Conservation (phyloP, 805 yeast genomes). For the Metschnikowia aberdeeniae region DNA sequence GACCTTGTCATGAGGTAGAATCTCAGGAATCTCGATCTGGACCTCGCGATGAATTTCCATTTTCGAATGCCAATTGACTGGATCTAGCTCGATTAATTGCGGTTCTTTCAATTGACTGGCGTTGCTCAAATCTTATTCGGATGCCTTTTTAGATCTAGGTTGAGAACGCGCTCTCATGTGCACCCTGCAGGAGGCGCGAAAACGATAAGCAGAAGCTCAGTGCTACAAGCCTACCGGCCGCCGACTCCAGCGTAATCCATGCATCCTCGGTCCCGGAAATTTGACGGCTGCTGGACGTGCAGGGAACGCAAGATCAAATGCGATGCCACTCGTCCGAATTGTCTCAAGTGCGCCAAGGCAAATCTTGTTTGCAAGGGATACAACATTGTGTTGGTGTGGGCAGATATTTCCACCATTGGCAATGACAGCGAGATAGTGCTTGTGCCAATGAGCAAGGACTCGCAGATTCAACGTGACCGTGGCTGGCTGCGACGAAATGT, state of each 20-base stretch:
- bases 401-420: constrained; percentile 35
- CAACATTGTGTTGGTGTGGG: constrained; percentile 46
- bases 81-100: no score
- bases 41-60: constrained; percentile 21
- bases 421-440: constrained; percentile 17
- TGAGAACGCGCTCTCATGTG: not conserved
- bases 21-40: constrained; percentile 43
- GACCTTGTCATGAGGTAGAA: constrained; percentile 66
- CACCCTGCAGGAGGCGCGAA: constrained; percentile 4
- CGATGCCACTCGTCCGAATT: constrained; percentile 44
- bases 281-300: constrained; percentile 57
- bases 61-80: not conserved
- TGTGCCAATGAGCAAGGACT: constrained; percentile 17
- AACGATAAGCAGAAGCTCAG: not conserved
- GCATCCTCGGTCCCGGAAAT: constrained; percentile 27
- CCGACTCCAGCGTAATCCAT: constrained; percentile 2
- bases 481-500: constrained; percentile 43
- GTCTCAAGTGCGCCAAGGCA: constrained; percentile 45
- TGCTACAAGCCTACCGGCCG: no score
- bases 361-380: constrained; percentile 47
- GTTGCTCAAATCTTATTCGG: no score
- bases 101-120: no score
- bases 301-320: constrained; percentile 51
- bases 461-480: constrained; percentile 22
- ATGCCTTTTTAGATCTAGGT: no score